Evolutionary conservation across 2,329 filamentous ascomycete species (phyloP).

Genomic region (Cladosporium austrohemisphaericum): DNA sequence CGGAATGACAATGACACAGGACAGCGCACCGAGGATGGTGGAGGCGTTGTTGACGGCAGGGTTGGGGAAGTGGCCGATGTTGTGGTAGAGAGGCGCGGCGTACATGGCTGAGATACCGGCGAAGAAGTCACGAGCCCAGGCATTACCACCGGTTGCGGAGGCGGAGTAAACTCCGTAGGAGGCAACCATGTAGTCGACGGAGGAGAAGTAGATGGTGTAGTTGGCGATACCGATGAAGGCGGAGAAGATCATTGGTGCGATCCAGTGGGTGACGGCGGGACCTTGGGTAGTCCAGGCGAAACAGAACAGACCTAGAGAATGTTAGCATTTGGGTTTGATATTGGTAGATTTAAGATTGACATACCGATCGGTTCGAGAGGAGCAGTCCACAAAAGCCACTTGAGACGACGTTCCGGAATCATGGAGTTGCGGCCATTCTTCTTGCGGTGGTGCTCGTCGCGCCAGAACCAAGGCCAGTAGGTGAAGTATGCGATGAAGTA

Average conservation of each 20-base stretch:
- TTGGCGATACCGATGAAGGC: slow-evolving; percentile 67
- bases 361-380: slow-evolving; percentile 45
- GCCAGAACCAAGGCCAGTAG: slow-evolving; percentile 58
- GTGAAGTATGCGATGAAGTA: slow-evolving; percentile 59
- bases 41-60: slow-evolving; percentile 47
- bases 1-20: slow-evolving; percentile 49
- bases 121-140: slow-evolving; percentile 66
- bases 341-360: slow-evolving; percentile 37
- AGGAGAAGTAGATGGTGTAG: slow-evolving; percentile 68
- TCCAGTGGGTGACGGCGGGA: slow-evolving; percentile 52
- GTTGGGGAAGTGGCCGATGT: slow-evolving; percentile 37
- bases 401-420: slow-evolving; percentile 60
- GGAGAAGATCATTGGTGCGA: slow-evolving; percentile 61
- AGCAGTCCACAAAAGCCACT: slow-evolving; percentile 59
- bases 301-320: slow-evolving; percentile 58
- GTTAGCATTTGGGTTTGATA: slow-evolving; percentile 49
- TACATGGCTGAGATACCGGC: slow-evolving; percentile 66
- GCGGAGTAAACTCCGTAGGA: slow-evolving; percentile 68
- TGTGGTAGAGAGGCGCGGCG: slow-evolving; percentile 54
- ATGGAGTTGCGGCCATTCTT: slow-evolving; percentile 48
- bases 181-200: slow-evolving; percentile 70
- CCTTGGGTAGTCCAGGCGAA: slow-evolving; percentile 66
- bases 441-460: slow-evolving; percentile 45
- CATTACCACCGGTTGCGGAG: slow-evolving; percentile 69
- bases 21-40: slow-evolving; percentile 49